Evolutionary conservation across 805 yeast species (phyloP).

Genomic region (Candida golubevii): DNA sequence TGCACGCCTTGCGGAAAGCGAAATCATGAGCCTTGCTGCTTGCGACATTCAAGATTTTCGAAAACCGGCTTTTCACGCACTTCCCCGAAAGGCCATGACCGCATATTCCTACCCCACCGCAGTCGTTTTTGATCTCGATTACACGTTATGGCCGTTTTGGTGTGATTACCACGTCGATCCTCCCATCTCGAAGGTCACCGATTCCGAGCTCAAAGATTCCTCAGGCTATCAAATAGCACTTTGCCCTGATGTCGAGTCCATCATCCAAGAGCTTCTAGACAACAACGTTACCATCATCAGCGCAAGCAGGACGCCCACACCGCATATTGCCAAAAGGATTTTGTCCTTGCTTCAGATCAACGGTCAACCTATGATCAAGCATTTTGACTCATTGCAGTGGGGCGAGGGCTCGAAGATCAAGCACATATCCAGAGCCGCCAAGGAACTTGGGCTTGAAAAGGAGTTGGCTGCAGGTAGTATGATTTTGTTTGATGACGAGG

Average conservation of each 20-base stretch:
- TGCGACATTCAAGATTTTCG: not conserved
- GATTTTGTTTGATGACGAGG: slow-evolving; percentile 73
- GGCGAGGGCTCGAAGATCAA: slow-evolving; percentile 59
- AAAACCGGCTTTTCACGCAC: not conserved
- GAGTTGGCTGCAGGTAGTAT: slow-evolving; percentile 42
- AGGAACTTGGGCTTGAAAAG: slow-evolving; percentile 41
- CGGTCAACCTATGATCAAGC: slow-evolving; percentile 46
- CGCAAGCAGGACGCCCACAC: slow-evolving; percentile 79
- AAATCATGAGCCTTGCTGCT: not conserved
- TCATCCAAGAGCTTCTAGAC: slow-evolving; percentile 48
- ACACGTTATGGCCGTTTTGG: slow-evolving; percentile 81
- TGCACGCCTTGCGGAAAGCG: not conserved
- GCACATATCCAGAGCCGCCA: slow-evolving; percentile 50
- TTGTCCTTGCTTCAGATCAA: slow-evolving; percentile 50
- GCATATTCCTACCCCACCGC: slow-evolving; percentile 31
- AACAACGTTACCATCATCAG: slow-evolving; percentile 52
- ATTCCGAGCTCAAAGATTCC: slow-evolving; percentile 44
- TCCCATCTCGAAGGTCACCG: slow-evolving; percentile 34
- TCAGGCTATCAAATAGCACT: slow-evolving; percentile 53
- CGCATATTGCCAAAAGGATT: slow-evolving; percentile 67
- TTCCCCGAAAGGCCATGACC: not conserved
- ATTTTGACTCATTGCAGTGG: slow-evolving; percentile 62
- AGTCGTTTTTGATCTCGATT: slow-evolving; percentile 72
- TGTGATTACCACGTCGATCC: slow-evolving; percentile 68
- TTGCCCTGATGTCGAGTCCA: slow-evolving; percentile 64